These are phyloP conservation scores for Mortierella sp. DNA, from an alignment of 371 early-diverging fungal species.

Conservation along the genomic window DNA sequence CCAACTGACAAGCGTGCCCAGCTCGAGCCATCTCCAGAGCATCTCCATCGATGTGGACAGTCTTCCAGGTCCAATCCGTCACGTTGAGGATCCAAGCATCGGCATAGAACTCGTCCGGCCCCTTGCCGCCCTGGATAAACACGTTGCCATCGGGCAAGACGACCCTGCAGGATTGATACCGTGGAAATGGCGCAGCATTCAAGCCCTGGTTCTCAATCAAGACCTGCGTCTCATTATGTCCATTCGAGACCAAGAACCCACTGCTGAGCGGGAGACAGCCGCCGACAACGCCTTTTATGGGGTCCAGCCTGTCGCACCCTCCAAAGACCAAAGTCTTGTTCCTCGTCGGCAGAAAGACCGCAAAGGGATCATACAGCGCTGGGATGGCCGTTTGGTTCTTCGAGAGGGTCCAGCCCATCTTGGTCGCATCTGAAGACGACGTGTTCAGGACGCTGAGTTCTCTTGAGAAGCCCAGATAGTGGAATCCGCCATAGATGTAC, in stretches of 20 bases:
- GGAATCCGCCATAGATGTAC: constrained; percentile 35
- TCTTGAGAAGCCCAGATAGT: neutral
- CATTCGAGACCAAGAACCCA: constrained; percentile 25
- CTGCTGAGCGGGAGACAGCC: constrained; percentile 1
- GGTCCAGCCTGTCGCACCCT: neutral
- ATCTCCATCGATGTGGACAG: constrained; percentile 17
- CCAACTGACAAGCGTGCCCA: constrained; percentile 44
- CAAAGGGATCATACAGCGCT: constrained; percentile 28
- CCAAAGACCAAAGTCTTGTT: constrained; percentile 25
- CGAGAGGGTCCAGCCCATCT: constrained; percentile 21
- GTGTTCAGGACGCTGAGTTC: constrained; percentile 33
- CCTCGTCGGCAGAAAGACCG: constrained; percentile 24
- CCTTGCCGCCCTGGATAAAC: constrained; percentile 41
- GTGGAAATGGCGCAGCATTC: constrained; percentile 6
- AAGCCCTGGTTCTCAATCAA: neutral
- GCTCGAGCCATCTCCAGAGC: constrained; percentile 23
- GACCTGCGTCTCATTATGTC: neutral
- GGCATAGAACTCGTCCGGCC: neutral
- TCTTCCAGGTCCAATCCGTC: constrained; percentile 27
- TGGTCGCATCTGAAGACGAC: neutral
- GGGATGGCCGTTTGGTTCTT: constrained; percentile 15
- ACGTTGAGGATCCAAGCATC: constrained; percentile 48
- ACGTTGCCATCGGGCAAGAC: constrained; percentile 35
- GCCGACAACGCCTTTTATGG: neutral
- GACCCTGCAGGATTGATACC: constrained; percentile 24